Evolutionary conservation across 257 asterid species (phyloP).

Genomic region (Nicotiana sylvestris): DNA sequence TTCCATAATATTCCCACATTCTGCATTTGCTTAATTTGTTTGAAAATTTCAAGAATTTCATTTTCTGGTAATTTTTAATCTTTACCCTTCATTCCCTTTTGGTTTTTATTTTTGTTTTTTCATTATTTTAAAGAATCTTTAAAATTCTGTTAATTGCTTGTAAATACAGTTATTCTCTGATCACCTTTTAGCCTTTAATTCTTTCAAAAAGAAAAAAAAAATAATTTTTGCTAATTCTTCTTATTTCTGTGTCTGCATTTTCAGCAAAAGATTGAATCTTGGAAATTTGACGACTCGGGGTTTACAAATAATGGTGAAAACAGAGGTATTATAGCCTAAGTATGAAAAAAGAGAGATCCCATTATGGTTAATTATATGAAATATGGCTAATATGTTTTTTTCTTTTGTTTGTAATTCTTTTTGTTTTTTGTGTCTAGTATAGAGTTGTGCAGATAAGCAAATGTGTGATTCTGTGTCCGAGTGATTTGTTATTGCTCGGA

Average conservation of each 20-base stretch:
- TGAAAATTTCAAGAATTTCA: background rate
- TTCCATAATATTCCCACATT: background rate
- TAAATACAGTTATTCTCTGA: slow-evolving; percentile 27
- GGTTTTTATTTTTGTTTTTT: slow-evolving; percentile 16
- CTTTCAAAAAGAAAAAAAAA: slow-evolving; percentile 15
- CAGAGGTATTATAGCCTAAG: slow-evolving; percentile 31
- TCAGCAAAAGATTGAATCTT: slow-evolving; percentile 44
- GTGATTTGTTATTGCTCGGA: slow-evolving; percentile 58
- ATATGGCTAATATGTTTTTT: slow-evolving; percentile 12
- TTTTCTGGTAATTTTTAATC: slow-evolving; percentile 30
- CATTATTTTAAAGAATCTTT: slow-evolving; percentile 16
- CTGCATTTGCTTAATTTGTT: background rate
- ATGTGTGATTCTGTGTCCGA: slow-evolving; percentile 29
- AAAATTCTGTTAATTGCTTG: slow-evolving; percentile 28
- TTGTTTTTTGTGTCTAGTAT: slow-evolving; percentile 28
- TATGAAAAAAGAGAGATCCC: slow-evolving; percentile 50
- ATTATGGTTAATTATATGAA: slow-evolving; percentile 14
- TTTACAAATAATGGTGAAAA: slow-evolving; percentile 36
- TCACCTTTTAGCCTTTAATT: slow-evolving; percentile 10
- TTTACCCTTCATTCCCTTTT: background rate
- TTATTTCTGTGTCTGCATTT: slow-evolving; percentile 11
- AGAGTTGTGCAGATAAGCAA: slow-evolving; percentile 2
- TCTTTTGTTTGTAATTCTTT: slow-evolving; percentile 21
- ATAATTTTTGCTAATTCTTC: slow-evolving; percentile 11
- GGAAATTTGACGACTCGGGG: slow-evolving; percentile 25